Base-by-base conservation (phyloP, 2,329 filamentous ascomycete genomes). In the Pseudogymnoascus sp. region DNA sequence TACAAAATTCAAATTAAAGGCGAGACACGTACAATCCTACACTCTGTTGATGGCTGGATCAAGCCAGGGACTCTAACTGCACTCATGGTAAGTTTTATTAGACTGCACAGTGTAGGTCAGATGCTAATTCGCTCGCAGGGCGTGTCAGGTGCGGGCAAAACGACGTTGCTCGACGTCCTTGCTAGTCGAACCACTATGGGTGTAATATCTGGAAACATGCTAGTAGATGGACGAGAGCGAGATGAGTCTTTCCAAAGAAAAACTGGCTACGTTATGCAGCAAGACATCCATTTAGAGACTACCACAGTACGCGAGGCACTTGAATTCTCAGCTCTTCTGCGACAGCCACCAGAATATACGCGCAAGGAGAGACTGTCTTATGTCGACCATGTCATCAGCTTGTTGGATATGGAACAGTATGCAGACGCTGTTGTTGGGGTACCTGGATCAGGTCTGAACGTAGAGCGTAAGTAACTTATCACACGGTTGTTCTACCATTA, bases 111-210 rank as follows among this genome's bases (percentile, higher is more conserved):
- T 18, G 27, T 55, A 12, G 29, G n/a, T 9, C 12, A 12, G 9
- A 33, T 55, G 45, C 45, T 55, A 55, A 55, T 18, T 33, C n/a
- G 33, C 27, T 33, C 1, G 7, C 45, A 55, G 45, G 70, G 68
- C 8, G 69, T 68, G 15, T 71, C 59, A 4, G 92, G 92, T 67
- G 91, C 92, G 18, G 91, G 92, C 63, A 96, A 96, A 75, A 96
- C 92, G 0, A 95, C 91, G 1, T 81, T 96, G 25, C 77, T 96
- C 37, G 90, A 96, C 74, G 89, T 89, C 37, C 79, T 96, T 67
- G 92, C 92, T 55, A 89, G 89, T 64, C 87, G 92, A 72, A 88
- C 89, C 72, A 92, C 89, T 0, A 93, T 92, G 84, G 92, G 92
- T 74, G 88, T 95, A 10, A 90, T 96, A 60, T 85, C 83, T 5